A percentile compares a stretch with the other conserved stretches of the same genome.
Conservation (phyloP, 1,284 basidiomycete genomes). For the Exobasidium cylindrosporum region DNA sequence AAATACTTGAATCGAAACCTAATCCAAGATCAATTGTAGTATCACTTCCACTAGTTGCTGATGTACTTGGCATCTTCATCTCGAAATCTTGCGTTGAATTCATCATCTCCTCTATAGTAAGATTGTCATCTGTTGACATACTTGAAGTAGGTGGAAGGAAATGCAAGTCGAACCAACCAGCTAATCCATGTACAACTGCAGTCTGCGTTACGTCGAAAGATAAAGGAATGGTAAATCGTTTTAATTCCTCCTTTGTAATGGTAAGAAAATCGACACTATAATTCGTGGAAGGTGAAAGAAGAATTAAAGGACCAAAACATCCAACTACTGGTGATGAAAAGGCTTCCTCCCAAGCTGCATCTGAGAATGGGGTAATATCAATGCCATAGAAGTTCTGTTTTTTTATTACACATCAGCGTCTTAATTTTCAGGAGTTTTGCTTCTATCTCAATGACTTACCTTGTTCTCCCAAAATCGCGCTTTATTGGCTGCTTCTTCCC, state of each 20-base stretch:
- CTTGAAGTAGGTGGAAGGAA: slow-evolving; percentile 27
- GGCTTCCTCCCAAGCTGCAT: slow-evolving; percentile 38
- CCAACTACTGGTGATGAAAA: slow-evolving; percentile 47
- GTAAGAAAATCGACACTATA: slow-evolving; percentile 46
- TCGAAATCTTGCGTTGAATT: slow-evolving; percentile 20
- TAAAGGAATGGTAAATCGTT: slow-evolving; percentile 43
- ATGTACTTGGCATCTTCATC: background rate
- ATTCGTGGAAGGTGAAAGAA: slow-evolving; percentile 36
- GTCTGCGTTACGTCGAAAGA: slow-evolving; percentile 30
- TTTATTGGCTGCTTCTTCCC: slow-evolving; percentile 59
- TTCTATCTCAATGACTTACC: too few relatives aligned
- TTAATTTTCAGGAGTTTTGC: too few relatives aligned
- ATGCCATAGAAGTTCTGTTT: slow-evolving; percentile 49
- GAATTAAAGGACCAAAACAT: slow-evolving; percentile 36
- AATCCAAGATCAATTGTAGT: background rate
- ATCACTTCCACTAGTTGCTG: background rate
- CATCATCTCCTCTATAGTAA: slow-evolving; percentile 12
- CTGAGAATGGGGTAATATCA: slow-evolving; percentile 44
- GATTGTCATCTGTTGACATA: background rate
- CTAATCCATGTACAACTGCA: slow-evolving; percentile 40
- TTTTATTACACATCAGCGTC: too few relatives aligned
- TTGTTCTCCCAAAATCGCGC: slow-evolving; percentile 46
- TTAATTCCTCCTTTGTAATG: slow-evolving; percentile 33
- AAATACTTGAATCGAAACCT: background rate
- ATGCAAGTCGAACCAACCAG: slow-evolving; percentile 50